A percentile compares a stretch with the other conserved stretches of the same genome.
These are phyloP conservation scores for Claviceps citrina DNA, from an alignment of 2,329 filamentous ascomycete species.

Conservation along the genomic window DNA sequence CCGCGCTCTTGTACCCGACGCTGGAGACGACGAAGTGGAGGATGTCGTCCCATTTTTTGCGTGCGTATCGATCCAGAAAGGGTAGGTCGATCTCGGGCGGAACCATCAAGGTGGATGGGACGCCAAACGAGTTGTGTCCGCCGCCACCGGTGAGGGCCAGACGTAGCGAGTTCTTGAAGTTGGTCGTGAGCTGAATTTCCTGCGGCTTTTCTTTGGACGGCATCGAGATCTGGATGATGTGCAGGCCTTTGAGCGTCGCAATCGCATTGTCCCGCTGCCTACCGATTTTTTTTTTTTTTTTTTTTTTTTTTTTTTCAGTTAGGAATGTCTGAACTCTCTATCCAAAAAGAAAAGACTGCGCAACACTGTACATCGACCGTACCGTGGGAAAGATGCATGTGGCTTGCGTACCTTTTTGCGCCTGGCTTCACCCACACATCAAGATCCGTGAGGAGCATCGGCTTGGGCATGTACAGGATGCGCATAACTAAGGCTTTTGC, in stretches of 20 bases:
- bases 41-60: slow-evolving; percentile 87
- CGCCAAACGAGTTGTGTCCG: slow-evolving; percentile 75
- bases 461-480: slow-evolving; percentile 75
- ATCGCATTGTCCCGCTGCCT: slow-evolving; percentile 75
- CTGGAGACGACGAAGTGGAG: slow-evolving; percentile 86
- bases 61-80: slow-evolving; percentile 73
- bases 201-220: slow-evolving; percentile 47
- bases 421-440: slow-evolving; percentile 70
- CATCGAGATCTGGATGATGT: slow-evolving; percentile 59
- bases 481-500: slow-evolving; percentile 95
- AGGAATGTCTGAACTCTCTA: too few relatives aligned
- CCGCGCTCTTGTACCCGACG: slow-evolving; percentile 38
- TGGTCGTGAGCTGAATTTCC: slow-evolving; percentile 61
- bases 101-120: slow-evolving; percentile 54
- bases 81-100: slow-evolving; percentile 49
- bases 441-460: slow-evolving; percentile 64
- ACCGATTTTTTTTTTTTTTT: slow-evolving; percentile 6
- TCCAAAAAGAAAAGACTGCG: neutral
- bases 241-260: slow-evolving; percentile 66
- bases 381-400: neutral
- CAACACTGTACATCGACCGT: neutral
- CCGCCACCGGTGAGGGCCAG: slow-evolving; percentile 80
- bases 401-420: slow-evolving; percentile 23
- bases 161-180: slow-evolving; percentile 71
- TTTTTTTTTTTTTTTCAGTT: slow-evolving; percentile 1